phyloP scores from a whole-genome alignment of 1,284 basidiomycete species.

The Xerocomus minutiporus region DNA sequence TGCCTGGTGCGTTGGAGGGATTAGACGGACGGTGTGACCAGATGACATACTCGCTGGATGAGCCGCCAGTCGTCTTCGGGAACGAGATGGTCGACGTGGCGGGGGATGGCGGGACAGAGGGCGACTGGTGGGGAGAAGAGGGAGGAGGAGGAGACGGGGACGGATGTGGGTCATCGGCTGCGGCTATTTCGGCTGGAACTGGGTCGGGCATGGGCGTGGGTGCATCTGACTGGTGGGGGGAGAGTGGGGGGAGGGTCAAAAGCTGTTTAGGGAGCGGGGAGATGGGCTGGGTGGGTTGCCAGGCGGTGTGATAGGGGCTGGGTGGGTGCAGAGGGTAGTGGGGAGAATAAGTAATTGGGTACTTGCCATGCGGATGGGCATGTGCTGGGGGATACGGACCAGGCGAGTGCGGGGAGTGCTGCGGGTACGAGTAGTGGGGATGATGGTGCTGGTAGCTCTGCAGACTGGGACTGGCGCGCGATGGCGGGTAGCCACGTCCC shows the following conservation, averaged over 20 bases:
- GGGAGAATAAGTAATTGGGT: conserved; percentile 19
- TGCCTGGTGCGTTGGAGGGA: conserved; percentile 55
- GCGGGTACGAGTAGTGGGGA: conserved; percentile 16
- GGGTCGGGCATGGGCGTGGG: conserved; percentile 6
- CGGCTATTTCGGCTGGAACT: conserved; percentile 3
- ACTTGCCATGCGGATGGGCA: conserved; percentile 21
- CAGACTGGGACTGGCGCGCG: conserved; percentile 18
- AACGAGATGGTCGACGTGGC: conserved; percentile 10
- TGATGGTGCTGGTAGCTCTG: conserved; percentile 22
- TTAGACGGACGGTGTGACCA: conserved; percentile 65
- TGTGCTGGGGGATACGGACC: conserved; percentile 17
- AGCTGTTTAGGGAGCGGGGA: conserved; percentile 32
- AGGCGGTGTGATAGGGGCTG: conserved; percentile 21
- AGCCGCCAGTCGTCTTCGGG: conserved; percentile 5
- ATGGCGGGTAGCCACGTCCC: conserved; percentile 24
- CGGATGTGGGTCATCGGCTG: background rate
- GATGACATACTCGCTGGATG: conserved; percentile 38
- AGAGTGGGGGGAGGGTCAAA: conserved; percentile 25
- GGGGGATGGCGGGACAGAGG: conserved; percentile 6
- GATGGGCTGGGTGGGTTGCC: conserved; percentile 33
- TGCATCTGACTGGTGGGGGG: conserved; percentile 1
- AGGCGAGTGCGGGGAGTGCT: conserved; percentile 19
- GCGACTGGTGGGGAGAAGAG: background rate
- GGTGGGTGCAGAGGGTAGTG: conserved; percentile 20
- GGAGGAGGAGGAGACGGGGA: conserved; percentile 2